Percentiles rank a stretch among this genome's conserved stretches.
phyloP scores from a whole-genome alignment of 75 land plant genomes.

The Cupressus sempervirens region DNA sequence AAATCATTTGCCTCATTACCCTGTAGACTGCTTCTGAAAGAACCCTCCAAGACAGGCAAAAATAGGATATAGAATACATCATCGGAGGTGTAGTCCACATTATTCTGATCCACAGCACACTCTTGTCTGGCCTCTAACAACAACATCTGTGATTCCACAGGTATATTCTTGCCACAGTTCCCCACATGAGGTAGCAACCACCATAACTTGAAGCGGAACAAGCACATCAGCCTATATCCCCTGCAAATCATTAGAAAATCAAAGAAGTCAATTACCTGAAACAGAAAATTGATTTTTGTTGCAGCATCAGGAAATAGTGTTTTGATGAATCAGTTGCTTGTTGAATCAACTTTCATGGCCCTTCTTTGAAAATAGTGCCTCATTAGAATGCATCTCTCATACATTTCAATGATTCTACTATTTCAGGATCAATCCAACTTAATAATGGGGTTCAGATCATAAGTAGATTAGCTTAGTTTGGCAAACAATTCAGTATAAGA shows the following conservation, averaged over 20 bases:
- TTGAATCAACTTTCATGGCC: not conserved
- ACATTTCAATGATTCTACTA: no score
- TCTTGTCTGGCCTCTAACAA: slow-evolving; percentile 45
- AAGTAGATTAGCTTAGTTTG: no score
- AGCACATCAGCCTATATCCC: slow-evolving; percentile 41
- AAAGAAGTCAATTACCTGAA: not conserved
- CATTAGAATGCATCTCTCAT: no score
- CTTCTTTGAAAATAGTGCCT: no score
- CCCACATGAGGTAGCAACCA: slow-evolving; percentile 81
- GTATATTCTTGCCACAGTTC: slow-evolving; percentile 51
- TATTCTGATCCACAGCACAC: not conserved
- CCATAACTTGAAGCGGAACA: slow-evolving; percentile 73
- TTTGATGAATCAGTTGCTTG: not conserved
- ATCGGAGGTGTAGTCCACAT: not conserved
- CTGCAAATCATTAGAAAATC: slow-evolving; percentile 23
- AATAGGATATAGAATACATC: slow-evolving; percentile 35
- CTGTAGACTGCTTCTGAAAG: slow-evolving; percentile 66
- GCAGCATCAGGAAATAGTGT: not conserved
- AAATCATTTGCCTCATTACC: slow-evolving; percentile 54
- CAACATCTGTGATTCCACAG: slow-evolving; percentile 68
- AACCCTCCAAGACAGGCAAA: slow-evolving; percentile 62
- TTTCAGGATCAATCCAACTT: no score
- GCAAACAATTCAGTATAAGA: no score
- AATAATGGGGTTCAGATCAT: no score
- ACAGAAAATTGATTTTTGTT: not conserved